phyloP scores from a whole-genome alignment of 768 basidiomycete genomes.

The Collybiopsis luxurians region DNA sequence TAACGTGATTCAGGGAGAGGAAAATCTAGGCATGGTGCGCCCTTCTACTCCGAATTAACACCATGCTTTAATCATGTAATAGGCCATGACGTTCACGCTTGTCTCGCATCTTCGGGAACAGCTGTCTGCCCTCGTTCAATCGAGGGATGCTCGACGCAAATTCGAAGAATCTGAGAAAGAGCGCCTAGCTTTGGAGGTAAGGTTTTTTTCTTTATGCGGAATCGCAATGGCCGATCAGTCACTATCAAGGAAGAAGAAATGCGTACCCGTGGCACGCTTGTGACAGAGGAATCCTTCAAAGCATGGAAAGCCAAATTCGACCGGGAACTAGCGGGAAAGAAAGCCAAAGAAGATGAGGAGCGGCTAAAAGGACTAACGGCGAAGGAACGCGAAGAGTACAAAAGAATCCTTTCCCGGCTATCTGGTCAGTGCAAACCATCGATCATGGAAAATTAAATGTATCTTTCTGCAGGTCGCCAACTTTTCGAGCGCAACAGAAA shows the following conservation, averaged over 20 bases:
- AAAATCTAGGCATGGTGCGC: conserved; percentile 74
- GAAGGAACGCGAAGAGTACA: conserved; percentile 77
- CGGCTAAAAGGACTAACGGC: conserved; percentile 15
- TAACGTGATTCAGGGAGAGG: conserved; percentile 55
- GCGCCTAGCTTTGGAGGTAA: conserved; percentile 72
- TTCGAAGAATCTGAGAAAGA: conserved; percentile 73
- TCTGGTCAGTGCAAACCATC: conserved; percentile 52
- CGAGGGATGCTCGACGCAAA: conserved; percentile 52
- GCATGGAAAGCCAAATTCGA: conserved; percentile 84
- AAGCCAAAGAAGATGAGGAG: conserved; percentile 75
- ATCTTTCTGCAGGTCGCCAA: conserved; percentile 68
- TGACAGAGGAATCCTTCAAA: conserved; percentile 79
- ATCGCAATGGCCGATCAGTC: conserved; percentile 6
- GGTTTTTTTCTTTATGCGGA: conserved; percentile 7
- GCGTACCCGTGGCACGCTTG: conserved; percentile 87
- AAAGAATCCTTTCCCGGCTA: conserved; percentile 55
- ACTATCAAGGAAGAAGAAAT: conserved; percentile 75
- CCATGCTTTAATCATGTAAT: too few relatives aligned
- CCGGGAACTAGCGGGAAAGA: conserved; percentile 56
- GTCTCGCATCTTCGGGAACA: conserved; percentile 82
- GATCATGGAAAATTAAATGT: too few relatives aligned
- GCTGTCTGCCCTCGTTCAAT: conserved; percentile 59
- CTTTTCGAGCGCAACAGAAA: conserved; percentile 83
- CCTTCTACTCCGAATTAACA: too few relatives aligned
- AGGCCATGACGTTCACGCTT: conserved; percentile 94